Evolutionary conservation across 1,139 yeast species (phyloP), one percentile per base, ranked within the genome.

Genomic region (Kazachstania sp.): DNA sequence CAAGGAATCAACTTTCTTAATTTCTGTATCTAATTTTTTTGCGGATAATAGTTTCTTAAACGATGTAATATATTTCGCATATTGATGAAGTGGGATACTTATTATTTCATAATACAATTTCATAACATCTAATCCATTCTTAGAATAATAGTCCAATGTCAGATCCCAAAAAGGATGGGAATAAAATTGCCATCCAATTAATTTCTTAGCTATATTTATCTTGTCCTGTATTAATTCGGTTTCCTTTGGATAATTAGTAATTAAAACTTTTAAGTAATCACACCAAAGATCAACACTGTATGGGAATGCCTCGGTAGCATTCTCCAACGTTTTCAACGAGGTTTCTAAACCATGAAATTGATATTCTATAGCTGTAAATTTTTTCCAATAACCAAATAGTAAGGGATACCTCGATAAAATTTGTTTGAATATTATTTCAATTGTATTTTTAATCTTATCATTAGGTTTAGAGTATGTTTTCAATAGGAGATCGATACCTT

Each of bases 111-210:
- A 55, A 51, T 79, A 72, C 1, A 78, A 57, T 6, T 56, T 51
- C 4, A 73, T 56, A 7, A 74, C 60, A 16, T 63, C 61, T 11
- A 53, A 53, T 13, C 52, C 51, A 39, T 61, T 57, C 15, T 57
- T 52, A 2, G 65, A 57, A 50, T 75, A 78, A 66, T 75, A 78
- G 20, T 71, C 77, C 30, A 83, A 64, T 46, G 73, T 75, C 50
- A 72, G 70, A 61, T 83, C 86, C 92, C 92, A 84, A 34, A 83
- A 61, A 0, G 75, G 69, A 58, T 81, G 83, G 0, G 86, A 72
- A 49, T 77, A 66, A 63, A 81, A 83, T 47, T 82, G 78, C 41
- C 67, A 59, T 0, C 86, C 88, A 43, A 78, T 71, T 18, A 63
- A 52, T 3, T 53, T 49, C 9, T 71, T 56, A 0, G 78, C 83